Conservation (phyloP, 1,284 basidiomycete genomes). For the Inonotus obliquus region DNA sequence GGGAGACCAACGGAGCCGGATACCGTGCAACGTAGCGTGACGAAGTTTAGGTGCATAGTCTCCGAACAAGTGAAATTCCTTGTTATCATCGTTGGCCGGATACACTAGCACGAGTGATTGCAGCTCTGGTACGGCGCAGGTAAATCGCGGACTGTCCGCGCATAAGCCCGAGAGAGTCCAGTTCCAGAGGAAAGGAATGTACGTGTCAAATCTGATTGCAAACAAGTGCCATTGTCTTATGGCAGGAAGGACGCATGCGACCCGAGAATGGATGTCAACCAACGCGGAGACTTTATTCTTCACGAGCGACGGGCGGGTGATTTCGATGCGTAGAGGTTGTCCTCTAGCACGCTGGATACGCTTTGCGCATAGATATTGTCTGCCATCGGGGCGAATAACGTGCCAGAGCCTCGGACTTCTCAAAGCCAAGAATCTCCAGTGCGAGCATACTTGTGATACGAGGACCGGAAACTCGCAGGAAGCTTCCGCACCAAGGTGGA, state of each 20-base stretch:
- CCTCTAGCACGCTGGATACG: conserved; percentile 51
- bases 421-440: conserved; percentile 55
- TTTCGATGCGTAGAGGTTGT: conserved; percentile 50
- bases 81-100: conserved; percentile 59
- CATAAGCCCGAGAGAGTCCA: conserved; percentile 51
- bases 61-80: conserved; percentile 59
- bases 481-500: conserved; percentile 51
- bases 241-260: conserved; percentile 49
- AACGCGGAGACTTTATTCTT: conserved; percentile 31
- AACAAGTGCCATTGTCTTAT: conserved; percentile 56
- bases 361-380: conserved; percentile 53
- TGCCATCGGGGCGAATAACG: conserved; percentile 43
- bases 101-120: conserved; percentile 55
- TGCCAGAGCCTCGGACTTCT: conserved; percentile 58
- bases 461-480: conserved; percentile 51
- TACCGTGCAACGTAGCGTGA: conserved; percentile 52
- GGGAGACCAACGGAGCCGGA: conserved; percentile 56
- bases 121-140: conserved; percentile 39
- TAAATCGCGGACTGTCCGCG: conserved; percentile 26
- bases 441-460: conserved; percentile 59
- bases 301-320: not conserved
- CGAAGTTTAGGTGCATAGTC: conserved; percentile 54
- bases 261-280: conserved; percentile 49
- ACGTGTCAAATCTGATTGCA: conserved; percentile 48
- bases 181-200: conserved; percentile 61